Percentiles rank a stretch among this genome's conserved stretches.
Conservation (phyloP, 1,284 basidiomycete species). For the Cutaneotrichosporon arboriforme region DNA sequence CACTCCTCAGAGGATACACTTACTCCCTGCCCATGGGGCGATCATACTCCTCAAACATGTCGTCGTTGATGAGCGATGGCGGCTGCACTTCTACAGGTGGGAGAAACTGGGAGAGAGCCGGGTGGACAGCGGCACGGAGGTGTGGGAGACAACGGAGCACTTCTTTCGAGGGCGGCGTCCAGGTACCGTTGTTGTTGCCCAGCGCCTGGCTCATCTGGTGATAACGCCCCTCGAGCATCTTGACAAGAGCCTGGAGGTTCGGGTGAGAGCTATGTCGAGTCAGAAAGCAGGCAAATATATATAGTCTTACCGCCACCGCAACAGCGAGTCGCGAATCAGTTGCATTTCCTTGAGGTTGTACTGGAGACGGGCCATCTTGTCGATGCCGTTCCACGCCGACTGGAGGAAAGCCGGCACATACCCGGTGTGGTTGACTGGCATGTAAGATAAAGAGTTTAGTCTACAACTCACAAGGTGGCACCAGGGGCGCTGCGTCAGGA, state of each 20-base stretch:
- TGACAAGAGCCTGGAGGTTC: neutral
- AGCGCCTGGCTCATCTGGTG: neutral
- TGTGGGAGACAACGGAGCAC: neutral
- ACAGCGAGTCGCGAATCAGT: neutral
- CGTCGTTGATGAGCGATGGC: neutral
- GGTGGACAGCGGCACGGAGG: neutral
- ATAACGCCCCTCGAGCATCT: neutral
- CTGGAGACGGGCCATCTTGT: neutral
- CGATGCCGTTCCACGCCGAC: neutral
- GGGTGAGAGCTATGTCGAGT: neutral
- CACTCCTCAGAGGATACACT: slow-evolving; percentile 1
- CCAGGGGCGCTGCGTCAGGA: neutral
- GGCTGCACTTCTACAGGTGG: neutral
- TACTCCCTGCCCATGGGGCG: slow-evolving; percentile 19
- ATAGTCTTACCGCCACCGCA: neutral
- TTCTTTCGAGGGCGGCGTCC: neutral
- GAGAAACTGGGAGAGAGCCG: neutral
- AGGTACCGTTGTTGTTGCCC: neutral
- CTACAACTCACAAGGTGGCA: no score
- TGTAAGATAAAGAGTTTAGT: no score
- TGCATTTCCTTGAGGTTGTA: neutral
- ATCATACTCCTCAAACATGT: neutral
- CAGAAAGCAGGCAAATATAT: neutral
- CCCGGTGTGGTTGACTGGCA: neutral
- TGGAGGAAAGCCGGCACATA: neutral